Percentiles rank a stretch among this genome's conserved stretches.
Evolutionary conservation across 2,329 filamentous ascomycete species (phyloP).

Genomic region (Venturiaceae sp.): DNA sequence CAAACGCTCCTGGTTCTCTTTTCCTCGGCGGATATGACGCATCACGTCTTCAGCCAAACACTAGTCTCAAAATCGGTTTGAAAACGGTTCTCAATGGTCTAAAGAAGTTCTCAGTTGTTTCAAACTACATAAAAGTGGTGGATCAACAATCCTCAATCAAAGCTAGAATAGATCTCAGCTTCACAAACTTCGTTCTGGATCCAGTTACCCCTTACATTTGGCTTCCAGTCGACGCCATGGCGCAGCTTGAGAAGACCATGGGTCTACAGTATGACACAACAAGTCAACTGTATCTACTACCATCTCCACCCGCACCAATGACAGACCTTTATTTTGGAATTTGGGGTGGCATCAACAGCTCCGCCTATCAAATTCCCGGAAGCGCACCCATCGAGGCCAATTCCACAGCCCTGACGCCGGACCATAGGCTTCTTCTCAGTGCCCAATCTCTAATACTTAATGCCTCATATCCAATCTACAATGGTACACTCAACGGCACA

Average conservation of each 20-base stretch:
- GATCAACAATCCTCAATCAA: background rate
- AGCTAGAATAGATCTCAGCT: background rate
- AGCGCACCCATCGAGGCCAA: no score
- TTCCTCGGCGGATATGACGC: background rate
- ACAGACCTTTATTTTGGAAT: background rate
- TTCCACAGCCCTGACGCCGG: background rate
- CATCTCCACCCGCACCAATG: background rate
- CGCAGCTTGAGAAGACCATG: background rate
- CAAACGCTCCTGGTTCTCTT: background rate
- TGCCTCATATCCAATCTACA: background rate
- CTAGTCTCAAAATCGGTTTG: background rate
- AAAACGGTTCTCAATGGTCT: background rate
- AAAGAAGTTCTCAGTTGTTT: no score
- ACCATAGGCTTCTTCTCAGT: background rate
- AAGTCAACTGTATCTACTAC: background rate
- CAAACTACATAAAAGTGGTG: background rate
- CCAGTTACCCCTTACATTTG: background rate
- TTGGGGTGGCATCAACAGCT: background rate
- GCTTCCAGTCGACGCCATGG: background rate
- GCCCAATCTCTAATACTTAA: background rate
- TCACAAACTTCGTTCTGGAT: background rate
- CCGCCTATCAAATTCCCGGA: no score
- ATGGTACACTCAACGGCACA: background rate
- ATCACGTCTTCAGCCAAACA: no score
- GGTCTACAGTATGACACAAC: background rate